Evolutionary conservation across 257 asterid species (phyloP).

Genomic region (Solanum infundibuliforme): DNA sequence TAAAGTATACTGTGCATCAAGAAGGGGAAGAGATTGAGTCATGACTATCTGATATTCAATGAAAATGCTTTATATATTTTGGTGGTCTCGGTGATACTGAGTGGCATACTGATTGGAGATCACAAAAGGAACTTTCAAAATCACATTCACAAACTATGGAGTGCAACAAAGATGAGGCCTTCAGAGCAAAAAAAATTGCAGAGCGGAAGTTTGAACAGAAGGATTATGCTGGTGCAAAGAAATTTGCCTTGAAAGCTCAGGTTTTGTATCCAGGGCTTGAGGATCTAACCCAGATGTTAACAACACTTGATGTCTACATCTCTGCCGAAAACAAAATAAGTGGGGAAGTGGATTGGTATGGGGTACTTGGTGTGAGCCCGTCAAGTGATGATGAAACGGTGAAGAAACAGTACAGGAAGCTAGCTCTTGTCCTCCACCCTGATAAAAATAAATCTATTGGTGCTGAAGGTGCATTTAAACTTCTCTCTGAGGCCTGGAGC

Average conservation of each 20-base stretch:
- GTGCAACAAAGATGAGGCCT: constrained; percentile 72
- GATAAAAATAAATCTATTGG: constrained; percentile 59
- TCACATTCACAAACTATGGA: constrained; percentile 36
- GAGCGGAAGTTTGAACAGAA: constrained; percentile 43
- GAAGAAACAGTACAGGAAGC: constrained; percentile 52
- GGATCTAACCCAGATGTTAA: constrained; percentile 46
- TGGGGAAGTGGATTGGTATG: constrained; percentile 70
- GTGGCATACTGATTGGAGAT: constrained; percentile 7
- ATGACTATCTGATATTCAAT: not conserved
- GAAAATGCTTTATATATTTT: not conserved
- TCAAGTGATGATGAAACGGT: constrained; percentile 53
- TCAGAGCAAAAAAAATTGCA: constrained; percentile 53
- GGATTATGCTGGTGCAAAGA: constrained; percentile 54
- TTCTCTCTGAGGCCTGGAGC: constrained; percentile 64
- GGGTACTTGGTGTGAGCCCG: constrained; percentile 53
- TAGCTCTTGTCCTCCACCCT: constrained; percentile 78
- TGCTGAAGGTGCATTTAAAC: constrained; percentile 67
- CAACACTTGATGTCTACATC: constrained; percentile 45
- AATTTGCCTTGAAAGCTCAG: constrained; percentile 58
- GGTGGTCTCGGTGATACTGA: constrained; percentile 1
- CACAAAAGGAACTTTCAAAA: constrained; percentile 4
- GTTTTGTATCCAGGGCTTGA: constrained; percentile 48
- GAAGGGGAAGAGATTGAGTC: not conserved
- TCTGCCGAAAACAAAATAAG: constrained; percentile 55
- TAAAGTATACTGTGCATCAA: not conserved